A percentile compares a stretch with the other conserved stretches of the same genome.
Conservation (phyloP, 768 basidiomycete genomes). For the Phallus indusiatus region DNA sequence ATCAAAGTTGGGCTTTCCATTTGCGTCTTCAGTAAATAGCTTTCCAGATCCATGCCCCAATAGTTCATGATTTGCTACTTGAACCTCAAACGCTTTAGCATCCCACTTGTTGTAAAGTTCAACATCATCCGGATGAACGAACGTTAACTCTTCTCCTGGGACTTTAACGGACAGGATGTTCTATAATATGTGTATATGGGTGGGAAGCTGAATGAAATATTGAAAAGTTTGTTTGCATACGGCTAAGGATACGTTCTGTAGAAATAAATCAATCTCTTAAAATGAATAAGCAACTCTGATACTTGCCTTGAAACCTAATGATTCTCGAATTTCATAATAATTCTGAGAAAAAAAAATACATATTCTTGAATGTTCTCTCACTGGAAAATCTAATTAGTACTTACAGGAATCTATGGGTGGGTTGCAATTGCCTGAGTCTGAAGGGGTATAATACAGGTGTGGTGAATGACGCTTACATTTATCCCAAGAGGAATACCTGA, state of each 20-base stretch:
- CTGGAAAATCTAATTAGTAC: conserved; percentile 11
- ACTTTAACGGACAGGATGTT: conserved; percentile 86
- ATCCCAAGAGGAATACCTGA: conserved; percentile 80
- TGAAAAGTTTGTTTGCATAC: conserved; percentile 33
- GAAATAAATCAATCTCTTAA: neutral
- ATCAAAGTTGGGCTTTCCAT: conserved; percentile 80
- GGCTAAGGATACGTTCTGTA: conserved; percentile 65
- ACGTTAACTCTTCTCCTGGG: conserved; percentile 71
- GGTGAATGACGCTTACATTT: conserved; percentile 40
- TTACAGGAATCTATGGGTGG: conserved; percentile 50
- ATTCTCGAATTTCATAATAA: conserved; percentile 77
- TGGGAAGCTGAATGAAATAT: neutral
- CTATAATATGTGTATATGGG: conserved; percentile 23
- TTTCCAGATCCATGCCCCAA: conserved; percentile 84
- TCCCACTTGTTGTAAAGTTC: conserved; percentile 73
- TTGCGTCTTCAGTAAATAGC: conserved; percentile 63
- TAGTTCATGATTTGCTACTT: conserved; percentile 86
- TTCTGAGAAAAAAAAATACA: conserved; percentile 32
- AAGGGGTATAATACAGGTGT: neutral
- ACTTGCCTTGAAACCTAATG: conserved; percentile 59
- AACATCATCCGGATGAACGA: conserved; percentile 72
- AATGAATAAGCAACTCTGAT: neutral
- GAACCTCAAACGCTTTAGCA: conserved; percentile 69
- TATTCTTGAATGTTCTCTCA: neutral
- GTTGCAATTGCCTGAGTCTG: neutral